Conservation (phyloP, 2,329 filamentous ascomycete species). For the Phaeoacremonium minimum region DNA sequence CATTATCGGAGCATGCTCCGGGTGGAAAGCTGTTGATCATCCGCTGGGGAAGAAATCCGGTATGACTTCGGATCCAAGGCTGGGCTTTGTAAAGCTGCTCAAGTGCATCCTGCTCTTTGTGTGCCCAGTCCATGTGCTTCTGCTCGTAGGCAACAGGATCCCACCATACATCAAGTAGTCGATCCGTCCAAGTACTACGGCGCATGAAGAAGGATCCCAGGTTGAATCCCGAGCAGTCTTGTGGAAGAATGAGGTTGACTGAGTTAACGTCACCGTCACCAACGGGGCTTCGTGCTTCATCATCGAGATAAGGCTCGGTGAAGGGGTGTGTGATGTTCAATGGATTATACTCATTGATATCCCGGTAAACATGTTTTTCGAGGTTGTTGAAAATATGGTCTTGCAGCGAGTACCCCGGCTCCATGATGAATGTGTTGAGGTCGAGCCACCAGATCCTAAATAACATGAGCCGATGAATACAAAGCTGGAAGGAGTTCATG, state of each 20-base stretch:
- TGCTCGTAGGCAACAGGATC: conserved; percentile 97
- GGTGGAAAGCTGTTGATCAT: conserved; percentile 92
- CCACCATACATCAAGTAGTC: conserved; percentile 95
- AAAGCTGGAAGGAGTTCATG: not conserved
- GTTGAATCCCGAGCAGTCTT: conserved; percentile 96
- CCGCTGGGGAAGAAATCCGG: conserved; percentile 85
- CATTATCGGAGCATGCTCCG: conserved; percentile 79
- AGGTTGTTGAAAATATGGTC: conserved; percentile 84
- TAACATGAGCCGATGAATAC: conserved; percentile 6
- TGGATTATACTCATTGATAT: conserved; percentile 95
- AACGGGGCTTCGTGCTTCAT: conserved; percentile 62
- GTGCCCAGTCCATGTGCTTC: conserved; percentile 98
- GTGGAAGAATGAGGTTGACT: conserved; percentile 82
- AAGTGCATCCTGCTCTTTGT: conserved; percentile 95
- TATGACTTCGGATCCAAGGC: conserved; percentile 86
- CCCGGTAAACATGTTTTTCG: conserved; percentile 73
- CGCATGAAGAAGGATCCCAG: conserved; percentile 91
- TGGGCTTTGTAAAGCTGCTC: conserved; percentile 89
- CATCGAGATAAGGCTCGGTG: conserved; percentile 70
- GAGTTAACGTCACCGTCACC: conserved; percentile 77
- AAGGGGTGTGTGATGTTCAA: conserved; percentile 88
- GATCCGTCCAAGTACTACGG: conserved; percentile 83
- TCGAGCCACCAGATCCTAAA: conserved; percentile 99
- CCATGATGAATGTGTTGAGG: conserved; percentile 97
- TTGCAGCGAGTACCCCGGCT: conserved; percentile 85